phyloP scores from a whole-genome alignment of 83 land plant genomes.

The Thuja plicata region DNA sequence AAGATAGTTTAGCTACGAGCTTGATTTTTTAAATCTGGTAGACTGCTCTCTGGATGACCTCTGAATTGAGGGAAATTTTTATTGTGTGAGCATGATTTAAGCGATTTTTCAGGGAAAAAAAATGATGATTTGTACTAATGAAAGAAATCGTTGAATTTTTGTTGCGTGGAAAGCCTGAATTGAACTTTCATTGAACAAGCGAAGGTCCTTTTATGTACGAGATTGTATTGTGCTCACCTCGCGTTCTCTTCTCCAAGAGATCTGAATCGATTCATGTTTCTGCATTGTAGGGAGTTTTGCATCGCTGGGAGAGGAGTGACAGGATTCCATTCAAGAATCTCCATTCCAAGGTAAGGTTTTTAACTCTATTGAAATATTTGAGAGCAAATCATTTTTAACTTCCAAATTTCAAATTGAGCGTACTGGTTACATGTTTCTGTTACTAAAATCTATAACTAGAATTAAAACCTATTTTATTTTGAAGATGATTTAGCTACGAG shows the following conservation, averaged over 20 bases:
- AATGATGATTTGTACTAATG: not conserved
- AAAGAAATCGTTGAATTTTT: not conserved
- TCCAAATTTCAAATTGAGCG: too few relatives aligned
- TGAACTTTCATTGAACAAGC: not conserved
- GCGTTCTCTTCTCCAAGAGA: not conserved
- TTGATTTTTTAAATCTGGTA: too few relatives aligned
- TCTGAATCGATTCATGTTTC: not conserved
- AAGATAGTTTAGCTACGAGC: too few relatives aligned
- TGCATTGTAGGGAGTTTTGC: not conserved
- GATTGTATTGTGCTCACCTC: not conserved
- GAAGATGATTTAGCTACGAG: too few relatives aligned
- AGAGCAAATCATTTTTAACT: not conserved
- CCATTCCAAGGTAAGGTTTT: not conserved
- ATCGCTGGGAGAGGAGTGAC: not conserved
- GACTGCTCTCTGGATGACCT: too few relatives aligned
- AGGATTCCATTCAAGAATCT: not conserved
- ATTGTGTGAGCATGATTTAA: too few relatives aligned
- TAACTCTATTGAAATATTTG: not conserved
- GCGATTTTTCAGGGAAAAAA: too few relatives aligned
- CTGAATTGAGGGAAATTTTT: too few relatives aligned
- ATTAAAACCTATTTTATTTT: too few relatives aligned
- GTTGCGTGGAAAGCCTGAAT: not conserved
- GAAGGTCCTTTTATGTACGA: not conserved
- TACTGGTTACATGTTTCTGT: too few relatives aligned
- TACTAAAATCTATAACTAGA: too few relatives aligned